Conservation (phyloP, 2,329 filamentous ascomycete genomes). For the Cercospora citrullina region DNA sequence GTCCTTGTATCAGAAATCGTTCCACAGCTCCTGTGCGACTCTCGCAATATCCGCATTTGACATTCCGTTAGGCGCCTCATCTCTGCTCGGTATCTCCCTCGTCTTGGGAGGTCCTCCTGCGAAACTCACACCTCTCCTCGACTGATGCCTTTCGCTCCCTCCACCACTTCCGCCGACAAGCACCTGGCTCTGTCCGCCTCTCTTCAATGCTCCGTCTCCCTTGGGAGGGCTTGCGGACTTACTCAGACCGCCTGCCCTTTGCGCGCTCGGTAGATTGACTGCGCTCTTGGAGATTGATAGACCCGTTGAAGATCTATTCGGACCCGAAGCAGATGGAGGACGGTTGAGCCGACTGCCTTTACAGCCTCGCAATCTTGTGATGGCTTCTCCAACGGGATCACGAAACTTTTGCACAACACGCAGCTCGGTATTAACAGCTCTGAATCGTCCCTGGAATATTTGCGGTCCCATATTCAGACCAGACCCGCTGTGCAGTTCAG, state of each 20-base stretch:
- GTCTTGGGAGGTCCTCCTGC: slow-evolving; percentile 25
- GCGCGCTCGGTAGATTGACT: slow-evolving; percentile 22
- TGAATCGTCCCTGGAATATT: slow-evolving; percentile 40
- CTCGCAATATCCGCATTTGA: slow-evolving; percentile 8
- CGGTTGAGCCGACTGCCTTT: slow-evolving; percentile 26
- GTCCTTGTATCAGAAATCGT: slow-evolving; percentile 1
- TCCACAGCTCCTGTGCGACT: slow-evolving; percentile 10
- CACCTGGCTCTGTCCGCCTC: slow-evolving; percentile 16
- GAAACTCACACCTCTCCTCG: slow-evolving; percentile 32
- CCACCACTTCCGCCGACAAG: slow-evolving; percentile 6
- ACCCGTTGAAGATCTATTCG: slow-evolving; percentile 14
- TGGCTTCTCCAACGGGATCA: slow-evolving; percentile 36
- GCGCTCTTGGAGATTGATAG: slow-evolving; percentile 29
- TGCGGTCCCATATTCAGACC: slow-evolving; percentile 34
- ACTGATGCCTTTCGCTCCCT: slow-evolving; percentile 19
- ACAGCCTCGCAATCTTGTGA: slow-evolving; percentile 31
- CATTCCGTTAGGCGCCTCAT: neutral
- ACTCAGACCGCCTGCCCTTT: slow-evolving; percentile 21
- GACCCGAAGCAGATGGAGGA: slow-evolving; percentile 11
- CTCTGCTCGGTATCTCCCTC: slow-evolving; percentile 10
- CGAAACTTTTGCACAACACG: slow-evolving; percentile 39
- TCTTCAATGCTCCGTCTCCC: slow-evolving; percentile 19
- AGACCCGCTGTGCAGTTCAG: slow-evolving; percentile 18
- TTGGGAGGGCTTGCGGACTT: slow-evolving; percentile 28
- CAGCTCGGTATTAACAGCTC: slow-evolving; percentile 38